phyloP scores from a whole-genome alignment of 2,329 filamentous ascomycete species.

The Alternaria gansuensis region DNA sequence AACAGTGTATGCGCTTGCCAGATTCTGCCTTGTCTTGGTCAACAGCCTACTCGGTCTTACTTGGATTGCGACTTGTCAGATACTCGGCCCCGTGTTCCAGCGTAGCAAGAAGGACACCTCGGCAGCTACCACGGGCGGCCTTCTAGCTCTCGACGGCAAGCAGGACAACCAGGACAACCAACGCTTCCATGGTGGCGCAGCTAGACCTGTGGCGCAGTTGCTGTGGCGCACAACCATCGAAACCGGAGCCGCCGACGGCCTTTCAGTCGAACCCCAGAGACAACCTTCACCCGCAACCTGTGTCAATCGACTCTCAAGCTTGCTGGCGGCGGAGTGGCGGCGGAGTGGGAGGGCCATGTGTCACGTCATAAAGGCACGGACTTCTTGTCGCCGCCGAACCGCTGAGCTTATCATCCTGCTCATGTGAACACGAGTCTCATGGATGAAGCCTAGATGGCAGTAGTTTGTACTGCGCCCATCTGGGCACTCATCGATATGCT shows the following conservation, averaged over 20 bases:
- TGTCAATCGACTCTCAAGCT: neutral
- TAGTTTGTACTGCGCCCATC: neutral
- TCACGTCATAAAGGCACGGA: constrained; percentile 2
- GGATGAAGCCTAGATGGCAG: neutral
- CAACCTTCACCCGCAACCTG: neutral
- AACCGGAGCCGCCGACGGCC: neutral
- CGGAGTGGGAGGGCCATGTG: neutral
- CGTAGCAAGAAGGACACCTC: neutral
- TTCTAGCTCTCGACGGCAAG: neutral
- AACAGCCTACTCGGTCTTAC: constrained; percentile 7
- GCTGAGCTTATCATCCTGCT: neutral
- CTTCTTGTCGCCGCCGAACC: neutral
- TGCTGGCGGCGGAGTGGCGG: too few species aligned
- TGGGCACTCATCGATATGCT: neutral
- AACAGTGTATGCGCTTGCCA: neutral
- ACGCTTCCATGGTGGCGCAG: neutral
- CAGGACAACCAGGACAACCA: neutral
- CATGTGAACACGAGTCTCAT: neutral
- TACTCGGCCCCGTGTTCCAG: constrained; percentile 4
- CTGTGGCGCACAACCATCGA: neutral
- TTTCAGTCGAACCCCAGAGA: too few species aligned
- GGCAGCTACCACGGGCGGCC: neutral
- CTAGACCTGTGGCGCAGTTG: neutral
- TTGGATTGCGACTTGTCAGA: constrained; percentile 5
- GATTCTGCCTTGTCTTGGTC: constrained; percentile 17